Conservation (phyloP, 176 grass and related monocot genomes). For the sorghum (Sorghum bicolor) region Sorghum_bicolor_NCBIv3 NC_012871.2:38841001-38841500, state of each 20-base stretch:
- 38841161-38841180: conserved; percentile 13
- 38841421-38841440: conserved; percentile 25
- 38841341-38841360: neutral
- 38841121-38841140: conserved; percentile 4
- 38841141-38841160: conserved; percentile 15
- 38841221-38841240: conserved; percentile 47
- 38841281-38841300: conserved; percentile 96
- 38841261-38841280: conserved; percentile 98
- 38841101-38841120: neutral
- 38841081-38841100: conserved; percentile 1
- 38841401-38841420: conserved; percentile 9
- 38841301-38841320: conserved; percentile 92
- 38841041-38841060: neutral
- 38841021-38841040: conserved; percentile 4
- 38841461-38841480: conserved; percentile 86
- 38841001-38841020: neutral
- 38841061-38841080: neutral
- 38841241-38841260: conserved; percentile 85
- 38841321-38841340: conserved; percentile 69
- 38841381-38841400: conserved; percentile 6
- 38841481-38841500: conserved; percentile 89
- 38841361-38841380: neutral
- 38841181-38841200: neutral
- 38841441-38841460: conserved; percentile 68
- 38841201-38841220: conserved; percentile 4